Conservation (phyloP, 1,284 basidiomycete genomes). For the Malassezia brasiliensis region DNA sequence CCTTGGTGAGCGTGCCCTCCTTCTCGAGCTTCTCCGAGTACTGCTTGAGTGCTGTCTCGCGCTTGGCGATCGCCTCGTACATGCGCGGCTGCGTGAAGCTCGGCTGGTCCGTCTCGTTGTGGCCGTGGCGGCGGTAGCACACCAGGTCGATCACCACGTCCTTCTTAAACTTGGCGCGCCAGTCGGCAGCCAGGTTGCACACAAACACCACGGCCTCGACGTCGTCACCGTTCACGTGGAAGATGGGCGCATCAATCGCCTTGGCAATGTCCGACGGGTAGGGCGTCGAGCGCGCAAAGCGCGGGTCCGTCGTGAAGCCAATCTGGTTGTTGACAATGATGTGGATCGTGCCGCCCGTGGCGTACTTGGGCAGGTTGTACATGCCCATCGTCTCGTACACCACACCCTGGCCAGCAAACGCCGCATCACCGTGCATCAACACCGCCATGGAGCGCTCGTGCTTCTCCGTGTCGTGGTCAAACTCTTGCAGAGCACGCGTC, state of each 20-base stretch:
- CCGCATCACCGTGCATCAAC: slow-evolving; percentile 93
- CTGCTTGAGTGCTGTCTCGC: slow-evolving; percentile 80
- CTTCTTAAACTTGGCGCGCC: slow-evolving; percentile 96
- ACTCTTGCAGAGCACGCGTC: slow-evolving; percentile 90
- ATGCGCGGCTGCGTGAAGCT: slow-evolving; percentile 97
- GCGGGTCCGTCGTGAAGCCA: slow-evolving; percentile 97
- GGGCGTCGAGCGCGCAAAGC: slow-evolving; percentile 91
- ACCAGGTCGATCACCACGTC: slow-evolving; percentile 98
- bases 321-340: slow-evolving; percentile 99
- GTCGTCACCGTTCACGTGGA: slow-evolving; percentile 99
- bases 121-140: slow-evolving; percentile 95
- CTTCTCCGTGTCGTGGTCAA: slow-evolving; percentile 69
- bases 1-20: slow-evolving; percentile 86
- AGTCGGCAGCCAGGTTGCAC: slow-evolving; percentile 94
- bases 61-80: slow-evolving; percentile 94
- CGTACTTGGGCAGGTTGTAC: slow-evolving; percentile 87
- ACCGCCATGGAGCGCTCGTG: slow-evolving; percentile 62
- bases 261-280: slow-evolving; percentile 99
- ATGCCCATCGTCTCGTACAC: slow-evolving; percentile 99
- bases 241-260: slow-evolving; percentile 94
- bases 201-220: slow-evolving; percentile 91
- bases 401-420: slow-evolving; percentile 95
- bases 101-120: slow-evolving; percentile 99
- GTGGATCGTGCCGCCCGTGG: slow-evolving; percentile 95
- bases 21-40: slow-evolving; percentile 84